Conservation (phyloP, 441 rosid species). For the Viola pubescens region DNA sequence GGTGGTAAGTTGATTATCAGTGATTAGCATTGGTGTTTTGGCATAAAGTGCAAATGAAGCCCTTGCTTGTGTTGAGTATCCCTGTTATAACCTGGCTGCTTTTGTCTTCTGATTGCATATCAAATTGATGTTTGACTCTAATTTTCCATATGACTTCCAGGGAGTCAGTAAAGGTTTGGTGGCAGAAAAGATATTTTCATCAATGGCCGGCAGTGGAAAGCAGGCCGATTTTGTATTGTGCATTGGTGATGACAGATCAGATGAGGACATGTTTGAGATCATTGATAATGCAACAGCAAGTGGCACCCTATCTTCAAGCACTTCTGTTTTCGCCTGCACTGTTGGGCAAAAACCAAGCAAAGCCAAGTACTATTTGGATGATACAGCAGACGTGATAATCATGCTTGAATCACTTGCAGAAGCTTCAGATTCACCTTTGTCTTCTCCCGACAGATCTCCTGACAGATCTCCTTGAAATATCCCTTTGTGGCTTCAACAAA, state of each 20-base stretch:
- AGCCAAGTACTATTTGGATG: conserved; percentile 89
- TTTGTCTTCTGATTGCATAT: no score
- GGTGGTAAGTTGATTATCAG: no score
- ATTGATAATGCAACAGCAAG: conserved; percentile 34
- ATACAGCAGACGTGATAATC: conserved; percentile 46
- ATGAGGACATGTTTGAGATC: conserved; percentile 75
- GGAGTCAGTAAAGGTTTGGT: conserved; percentile 61
- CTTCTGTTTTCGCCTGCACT: conserved; percentile 61
- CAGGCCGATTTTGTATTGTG: conserved; percentile 59
- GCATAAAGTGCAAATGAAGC: no score
- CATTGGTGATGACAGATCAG: conserved; percentile 70
- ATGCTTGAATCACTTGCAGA: conserved; percentile 60
- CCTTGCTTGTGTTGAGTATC: no score
- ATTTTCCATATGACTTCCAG: conserved; percentile 26
- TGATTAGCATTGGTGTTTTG: no score
- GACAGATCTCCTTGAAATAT: conserved; percentile 27
- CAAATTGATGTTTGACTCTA: neutral
- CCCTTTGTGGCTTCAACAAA: neutral
- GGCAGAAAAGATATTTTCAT: conserved; percentile 47
- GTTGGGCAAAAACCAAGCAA: conserved; percentile 97
- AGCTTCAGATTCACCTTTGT: conserved; percentile 38
- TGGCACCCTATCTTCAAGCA: conserved; percentile 33
- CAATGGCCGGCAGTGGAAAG: conserved; percentile 38
- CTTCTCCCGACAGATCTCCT: conserved; percentile 24
- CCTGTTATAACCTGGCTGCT: neutral